Percentiles rank a stretch among this genome's conserved stretches.
Evolutionary conservation across 2,329 filamentous ascomycete species (phyloP).

Genomic region (Paraconiothyrium brasiliense): DNA sequence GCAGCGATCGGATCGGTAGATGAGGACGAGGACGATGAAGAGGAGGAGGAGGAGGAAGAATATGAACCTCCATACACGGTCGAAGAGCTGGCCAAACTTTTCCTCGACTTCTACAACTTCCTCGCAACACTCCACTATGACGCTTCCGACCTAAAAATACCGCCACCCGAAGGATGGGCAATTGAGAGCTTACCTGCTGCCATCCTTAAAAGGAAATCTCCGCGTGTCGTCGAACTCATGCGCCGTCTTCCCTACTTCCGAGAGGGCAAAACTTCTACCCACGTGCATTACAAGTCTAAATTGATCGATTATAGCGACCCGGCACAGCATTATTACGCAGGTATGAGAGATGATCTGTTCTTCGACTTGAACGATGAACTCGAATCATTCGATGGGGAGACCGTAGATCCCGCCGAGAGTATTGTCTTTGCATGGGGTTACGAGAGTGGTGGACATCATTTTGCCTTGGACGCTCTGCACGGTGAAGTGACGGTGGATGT

Average conservation of each 20-base stretch:
- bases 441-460: background rate
- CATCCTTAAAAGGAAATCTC: background rate
- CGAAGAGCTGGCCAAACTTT: background rate
- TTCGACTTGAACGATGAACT: background rate
- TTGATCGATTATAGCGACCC: conserved; percentile 3
- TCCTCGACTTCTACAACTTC: conserved; percentile 4
- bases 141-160: background rate
- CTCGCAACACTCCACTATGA: conserved; percentile 1
- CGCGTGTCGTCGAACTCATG: background rate
- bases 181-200: background rate
- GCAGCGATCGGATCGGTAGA: background rate
- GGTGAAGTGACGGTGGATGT: conserved; percentile 1
- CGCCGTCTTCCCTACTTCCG: background rate
- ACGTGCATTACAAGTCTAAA: conserved; percentile 1
- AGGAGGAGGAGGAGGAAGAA: conserved; percentile 1
- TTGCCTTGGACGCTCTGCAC: background rate
- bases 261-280: background rate
- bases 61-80: background rate
- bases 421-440: background rate
- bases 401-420: background rate
- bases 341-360: background rate
- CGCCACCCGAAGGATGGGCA: conserved; percentile 3
- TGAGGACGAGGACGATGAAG: background rate
- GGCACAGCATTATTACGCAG: background rate
- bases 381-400: background rate